Evolutionary conservation across 1,284 basidiomycete species (phyloP).

Genomic region (Gymnopus androsaceus): DNA sequence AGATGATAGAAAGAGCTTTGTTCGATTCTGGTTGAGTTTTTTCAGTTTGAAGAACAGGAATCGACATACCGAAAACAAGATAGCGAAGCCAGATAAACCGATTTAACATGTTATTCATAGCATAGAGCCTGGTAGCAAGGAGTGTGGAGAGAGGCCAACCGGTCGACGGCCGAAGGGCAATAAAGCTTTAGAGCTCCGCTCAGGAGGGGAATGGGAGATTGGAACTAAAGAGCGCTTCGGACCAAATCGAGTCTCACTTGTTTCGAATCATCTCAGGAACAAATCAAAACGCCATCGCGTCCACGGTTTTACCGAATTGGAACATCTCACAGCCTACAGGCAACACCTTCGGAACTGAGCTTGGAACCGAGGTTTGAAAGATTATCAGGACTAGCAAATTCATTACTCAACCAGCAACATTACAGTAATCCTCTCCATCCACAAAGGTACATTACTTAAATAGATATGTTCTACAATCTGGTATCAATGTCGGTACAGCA

Average conservation of each 20-base stretch:
- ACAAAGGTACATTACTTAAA: not conserved
- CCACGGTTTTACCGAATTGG: too few relatives aligned
- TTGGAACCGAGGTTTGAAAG: too few relatives aligned
- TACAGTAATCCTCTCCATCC: too few relatives aligned
- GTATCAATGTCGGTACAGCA: not conserved
- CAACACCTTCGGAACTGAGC: too few relatives aligned
- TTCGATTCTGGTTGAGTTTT: not conserved
- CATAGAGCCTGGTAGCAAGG: conserved; percentile 20
- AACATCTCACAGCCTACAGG: too few relatives aligned
- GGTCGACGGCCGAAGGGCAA: conserved; percentile 31
- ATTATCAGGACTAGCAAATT: too few relatives aligned
- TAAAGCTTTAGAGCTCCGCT: conserved; percentile 16
- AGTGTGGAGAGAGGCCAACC: conserved; percentile 26
- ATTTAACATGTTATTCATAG: conserved; percentile 27
- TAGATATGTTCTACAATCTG: conserved; percentile 3
- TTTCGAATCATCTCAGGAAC: conserved; percentile 1
- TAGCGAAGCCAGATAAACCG: conserved; percentile 46
- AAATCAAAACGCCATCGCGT: not conserved
- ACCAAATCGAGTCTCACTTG: not conserved
- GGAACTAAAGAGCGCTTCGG: not conserved
- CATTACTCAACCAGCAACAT: too few relatives aligned
- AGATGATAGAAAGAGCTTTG: conserved; percentile 61
- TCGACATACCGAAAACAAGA: conserved; percentile 50
- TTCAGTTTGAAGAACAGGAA: not conserved
- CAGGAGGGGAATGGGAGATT: conserved; percentile 7